Evolutionary conservation across 805 yeast genomes (phyloP), one percentile per base, ranked within the genome.

Genomic region (Candida lessepsii): DNA sequence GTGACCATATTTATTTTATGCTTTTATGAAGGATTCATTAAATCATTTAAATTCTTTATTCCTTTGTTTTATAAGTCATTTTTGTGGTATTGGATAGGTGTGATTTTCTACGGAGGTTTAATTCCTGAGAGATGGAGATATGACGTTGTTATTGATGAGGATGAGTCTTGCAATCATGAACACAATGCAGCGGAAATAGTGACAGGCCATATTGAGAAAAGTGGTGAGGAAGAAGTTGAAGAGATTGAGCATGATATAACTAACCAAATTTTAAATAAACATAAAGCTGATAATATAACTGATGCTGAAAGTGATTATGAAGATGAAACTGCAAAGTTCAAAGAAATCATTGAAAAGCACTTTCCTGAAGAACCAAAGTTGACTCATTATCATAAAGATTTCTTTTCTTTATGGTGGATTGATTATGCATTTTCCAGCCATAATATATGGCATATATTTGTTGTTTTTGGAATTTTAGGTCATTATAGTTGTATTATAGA

Each of bases 381-480:
- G 16, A 65, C 73, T 2, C 70, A 70, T 5, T 64, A 62, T 41
- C 50, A 50, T 36, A 49, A 60, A 2, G 67, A 65, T 11, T 71
- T 81, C 39, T 52, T 63, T 25, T 79, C 88, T 1, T 58, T 85
- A 15, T 91, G 84, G 91, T 89, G 96, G 91, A 81, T 81, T 11
- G 93, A 86, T 51, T 85, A 83, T 58, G 59, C 76, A 19, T 70
- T 81, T 39, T 75, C 80, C 29, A 86, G 96, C 26, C 99, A 91
- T 61, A 90, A 89, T 54, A 69, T 91, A 21, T 91, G 99, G 99
- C 99, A 91, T 63, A 58, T 88, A 9, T 87, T 85, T 56, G 99
- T 93, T 21, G 75, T 93, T 13, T 71, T 85, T 18, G 99, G 99
- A 2, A 80, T 88, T n/a, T 61, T 85, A 29, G 95, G 95, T 23